Evolutionary conservation across 495 filamentous ascomycete genomes (phyloP), one percentile per base, ranked within the genome.

Genomic region (Hypoxylon trugodes): DNA sequence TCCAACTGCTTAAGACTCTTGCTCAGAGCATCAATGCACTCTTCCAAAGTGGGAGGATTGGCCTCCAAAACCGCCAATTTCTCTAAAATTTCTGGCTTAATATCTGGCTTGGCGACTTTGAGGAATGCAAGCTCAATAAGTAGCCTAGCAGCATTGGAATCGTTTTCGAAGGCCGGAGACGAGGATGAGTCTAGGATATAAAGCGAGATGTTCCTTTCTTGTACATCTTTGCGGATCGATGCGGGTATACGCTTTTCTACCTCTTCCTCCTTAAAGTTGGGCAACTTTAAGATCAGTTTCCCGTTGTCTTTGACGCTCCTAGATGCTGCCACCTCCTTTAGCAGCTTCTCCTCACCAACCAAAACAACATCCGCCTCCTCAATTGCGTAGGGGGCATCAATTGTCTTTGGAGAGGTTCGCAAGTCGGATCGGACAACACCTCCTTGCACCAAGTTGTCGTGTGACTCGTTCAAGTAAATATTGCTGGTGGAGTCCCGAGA

Each of bases 371-470:
- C 90, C 9, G 94, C 92, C 13, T 87, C 80, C 47, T 90, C 85
- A 16, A 96, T 79, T 0, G 90, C 79, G 70, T 93, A 97, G 19
- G 91, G 86, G 25, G 91, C 90, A 71, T 97, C 93, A 37, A 97
- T 77, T 13, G 86, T 84, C 79, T 90, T 92, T 60, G 85, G 86
- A 26, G 91, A 93, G 68, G 84, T 90, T 43, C 94, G 86, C 42
- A 98, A 86, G 69, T 98, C 95, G 13, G 92, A 88, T 60, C 93
- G 87, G 16, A 94, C 73, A 15, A 87, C 82, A 59, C 95, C 95
- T 32, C 96, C 96, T 66, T 95, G 91, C 15, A 93, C 77, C 19
- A 93, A 81, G 73, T 97, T 97, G 75, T 98, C 92, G 54, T 93
- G 86, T 3, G 82, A 82, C 65, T 89, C 85, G 68, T 85, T 89